Base-by-base conservation (phyloP, 2,329 filamentous ascomycete species). In the Penicillium sp. region DNA sequence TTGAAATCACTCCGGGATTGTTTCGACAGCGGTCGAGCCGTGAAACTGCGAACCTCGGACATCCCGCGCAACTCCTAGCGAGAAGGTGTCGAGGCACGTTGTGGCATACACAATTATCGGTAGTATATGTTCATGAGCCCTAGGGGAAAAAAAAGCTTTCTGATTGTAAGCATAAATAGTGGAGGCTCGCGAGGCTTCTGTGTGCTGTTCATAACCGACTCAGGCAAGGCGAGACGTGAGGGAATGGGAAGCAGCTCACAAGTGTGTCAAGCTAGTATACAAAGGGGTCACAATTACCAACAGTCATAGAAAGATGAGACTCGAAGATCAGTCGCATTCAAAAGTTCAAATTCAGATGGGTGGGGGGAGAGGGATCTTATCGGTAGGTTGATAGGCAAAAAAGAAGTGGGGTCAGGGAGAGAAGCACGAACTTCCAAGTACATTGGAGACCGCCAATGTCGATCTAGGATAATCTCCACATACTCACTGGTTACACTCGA, bases 21-120 rank as follows among this genome's bases (percentile, higher is more conserved):
- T 45, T 74, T 75, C 44, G 76, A 72, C 54, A 78, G 64, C n/a
- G 79, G 78, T 46, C 81, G 77, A 52, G 81, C 74, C 12, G 77
- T 78, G 56, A 81, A 82, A 51, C 64, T 65, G 47, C 69, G 66
- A 42, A 57, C 43, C 13, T 71, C 70, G 6, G 69, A 59, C 71
- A 74, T 73, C 12, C 20, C 6, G 23, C 38, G 12, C 38, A 40
- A n/a, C 20, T 15, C 38, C 20, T 27, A 25, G 38, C 24, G 8
- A n/a, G 13, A 24, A 24, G 23, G 23, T 9, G 20, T 7, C 23
- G 23, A 20, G 6, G 8, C 10, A 20, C 15, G 8, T 37, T 20
- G 33, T 20, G 15, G 33, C 33, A 37, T 37, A 12, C 33, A 18
- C 33, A 15, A 20, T 10, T 20, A 20, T 20, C 33, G 18, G 18